phyloP scores from a whole-genome alignment of 192 early-diverging fungal species.

The Umbelopsis ramanniana region DNA sequence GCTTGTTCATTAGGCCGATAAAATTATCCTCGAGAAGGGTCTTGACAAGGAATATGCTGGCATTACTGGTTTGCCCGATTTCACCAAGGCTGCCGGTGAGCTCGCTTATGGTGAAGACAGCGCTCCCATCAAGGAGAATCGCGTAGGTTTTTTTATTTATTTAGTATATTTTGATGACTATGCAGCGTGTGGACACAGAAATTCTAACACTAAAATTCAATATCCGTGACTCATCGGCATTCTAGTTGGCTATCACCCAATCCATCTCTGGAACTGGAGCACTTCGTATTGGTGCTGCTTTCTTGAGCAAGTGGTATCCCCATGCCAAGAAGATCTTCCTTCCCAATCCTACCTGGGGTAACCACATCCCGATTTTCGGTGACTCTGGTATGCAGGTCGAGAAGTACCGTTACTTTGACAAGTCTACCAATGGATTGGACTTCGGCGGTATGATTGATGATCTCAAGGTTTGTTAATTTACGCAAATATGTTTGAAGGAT shows the following conservation, averaged over 20 bases:
- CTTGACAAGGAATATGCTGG: constrained; percentile 97
- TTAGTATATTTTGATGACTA: neutral
- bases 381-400: constrained; percentile 87
- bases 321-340: constrained; percentile 88
- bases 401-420: constrained; percentile 95
- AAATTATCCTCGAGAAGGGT: constrained; percentile 61
- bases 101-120: constrained; percentile 87
- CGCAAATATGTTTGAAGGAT: constrained; percentile 6
- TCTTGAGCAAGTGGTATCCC: constrained; percentile 80
- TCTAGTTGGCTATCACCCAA: constrained; percentile 84
- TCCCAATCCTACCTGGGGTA: constrained; percentile 96
- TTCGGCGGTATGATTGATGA: constrained; percentile 92
- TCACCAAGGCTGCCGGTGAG: constrained; percentile 79
- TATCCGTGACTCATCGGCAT: constrained; percentile 27
- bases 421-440: constrained; percentile 90
- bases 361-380: constrained; percentile 93
- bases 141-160: constrained; percentile 26
- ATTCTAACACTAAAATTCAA: constrained; percentile 13
- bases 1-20: constrained; percentile 70
- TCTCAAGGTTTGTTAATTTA: constrained; percentile 57
- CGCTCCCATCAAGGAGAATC: constrained; percentile 65
- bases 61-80: constrained; percentile 89
- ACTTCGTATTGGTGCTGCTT: constrained; percentile 89
- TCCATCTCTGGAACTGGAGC: constrained; percentile 99
- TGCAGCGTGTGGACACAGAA: neutral